These are phyloP conservation scores for Micromonas commoda DNA, from an alignment of 139 green algal genomes.

Conservation along the genomic window DNA sequence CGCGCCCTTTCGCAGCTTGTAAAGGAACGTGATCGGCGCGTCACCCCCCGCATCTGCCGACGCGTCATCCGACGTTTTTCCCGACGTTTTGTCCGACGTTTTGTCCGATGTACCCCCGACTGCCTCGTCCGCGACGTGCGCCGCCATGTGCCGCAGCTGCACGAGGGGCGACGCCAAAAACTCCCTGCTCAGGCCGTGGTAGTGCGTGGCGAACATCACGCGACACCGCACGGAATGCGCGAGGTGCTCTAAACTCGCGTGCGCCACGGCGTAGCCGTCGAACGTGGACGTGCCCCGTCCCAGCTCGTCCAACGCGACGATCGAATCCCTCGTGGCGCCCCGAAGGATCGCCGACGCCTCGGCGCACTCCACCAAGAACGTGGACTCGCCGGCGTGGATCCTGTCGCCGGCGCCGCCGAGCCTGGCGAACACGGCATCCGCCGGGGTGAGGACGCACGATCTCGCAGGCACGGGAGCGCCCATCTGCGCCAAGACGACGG, in stretches of 20 bases:
- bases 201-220: constrained; percentile 73
- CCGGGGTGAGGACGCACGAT: neutral
- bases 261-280: constrained; percentile 88
- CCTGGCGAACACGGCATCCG: neutral
- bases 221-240: constrained; percentile 52
- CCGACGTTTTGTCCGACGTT: neutral
- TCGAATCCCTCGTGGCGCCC: constrained; percentile 40
- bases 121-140: neutral
- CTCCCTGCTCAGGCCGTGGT: constrained; percentile 7
- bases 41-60: neutral
- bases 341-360: constrained; percentile 86
- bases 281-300: constrained; percentile 87
- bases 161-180: neutral
- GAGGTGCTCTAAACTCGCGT: constrained; percentile 78
- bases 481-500: constrained; percentile 70
- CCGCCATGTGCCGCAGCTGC: constrained; percentile 25
- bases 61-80: neutral
- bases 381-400: constrained; percentile 65
- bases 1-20: constrained; percentile 59
- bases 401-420: constrained; percentile 41
- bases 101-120: neutral
- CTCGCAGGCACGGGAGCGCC: neutral
- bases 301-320: constrained; percentile 95
- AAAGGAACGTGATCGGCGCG: constrained; percentile 84
- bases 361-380: constrained; percentile 89